Evolutionary conservation across 441 rosid genomes (phyloP), one percentile per base, ranked within the genome.

Genomic region (Eutrema salsugineum): DNA sequence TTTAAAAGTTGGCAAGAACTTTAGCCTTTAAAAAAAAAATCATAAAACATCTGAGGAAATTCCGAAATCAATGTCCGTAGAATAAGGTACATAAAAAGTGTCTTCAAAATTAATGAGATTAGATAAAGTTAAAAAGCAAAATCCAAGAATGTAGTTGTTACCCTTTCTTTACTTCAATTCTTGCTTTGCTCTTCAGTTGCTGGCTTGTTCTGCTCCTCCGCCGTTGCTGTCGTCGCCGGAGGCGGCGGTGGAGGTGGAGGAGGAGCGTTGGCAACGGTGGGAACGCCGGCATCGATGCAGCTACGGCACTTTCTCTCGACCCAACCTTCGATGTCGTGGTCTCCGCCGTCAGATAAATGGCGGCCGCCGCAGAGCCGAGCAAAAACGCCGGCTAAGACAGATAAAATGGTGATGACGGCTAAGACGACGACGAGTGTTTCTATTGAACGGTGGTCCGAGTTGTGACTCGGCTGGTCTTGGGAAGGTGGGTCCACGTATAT

Each of bases 311-410:
- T 89, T 27, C 77, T 85, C 77, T 91, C 97, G 12, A 91, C 84
- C 97, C 97, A 93, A 27, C 98, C 98, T 86, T 93, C 98, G 5
- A 89, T 81, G 79, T 93, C 93, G 49, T 84, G 80, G 81, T 91
- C 97, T 30, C 97, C 94, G 46, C 83, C 80, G 44, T 84, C 82
- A 42, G 89, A 89, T 59, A 85, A 80, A 80, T 87, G 94, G 53
- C 89, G 72, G 30, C 96, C 97, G 0, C 97, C 94, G 61, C 97
- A 94, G 1, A 94, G 56, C 30, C 97, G 78, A 44, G 97, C 93
- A 14, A 94, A 53, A 43, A 90, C 79, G 27, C 98, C 95, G 5
- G 95, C 96, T 76, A 88, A 39, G 57, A 94, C 93, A 0, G 84
- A 91, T 36, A 86, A 49, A 40, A 94, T 86, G 22, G 91, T 83